These are phyloP conservation scores for Chlorella sp. DNA, from an alignment of 139 green algal species.

Conservation along the genomic window DNA sequence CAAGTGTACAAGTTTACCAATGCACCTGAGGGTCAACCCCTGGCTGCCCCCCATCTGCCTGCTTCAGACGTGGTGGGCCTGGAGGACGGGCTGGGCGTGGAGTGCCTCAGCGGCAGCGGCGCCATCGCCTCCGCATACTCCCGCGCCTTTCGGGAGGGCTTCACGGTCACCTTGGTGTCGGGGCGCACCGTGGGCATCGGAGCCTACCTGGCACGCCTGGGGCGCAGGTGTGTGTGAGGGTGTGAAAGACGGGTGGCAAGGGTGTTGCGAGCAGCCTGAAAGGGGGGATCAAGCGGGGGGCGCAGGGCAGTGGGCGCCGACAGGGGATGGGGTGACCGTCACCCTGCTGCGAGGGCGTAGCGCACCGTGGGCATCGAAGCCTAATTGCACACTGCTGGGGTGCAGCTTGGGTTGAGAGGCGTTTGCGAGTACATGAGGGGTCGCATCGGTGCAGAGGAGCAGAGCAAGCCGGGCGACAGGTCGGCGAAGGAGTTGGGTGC, in stretches of 20 bases:
- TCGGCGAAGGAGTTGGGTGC: too few species aligned
- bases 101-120: slow-evolving; percentile 96
- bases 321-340: too few species aligned
- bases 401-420: too few species aligned
- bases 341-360: too few species aligned
- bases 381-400: too few species aligned
- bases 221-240: slow-evolving; percentile 57
- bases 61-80: slow-evolving; percentile 89
- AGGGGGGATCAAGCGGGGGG: not conserved
- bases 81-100: slow-evolving; percentile 97
- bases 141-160: slow-evolving; percentile 86
- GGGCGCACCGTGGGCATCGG: slow-evolving; percentile 97
- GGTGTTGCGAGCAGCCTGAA: not conserved
- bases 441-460: too few species aligned
- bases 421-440: too few species aligned
- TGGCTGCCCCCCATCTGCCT: too few species aligned
- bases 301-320: too few species aligned
- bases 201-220: slow-evolving; percentile 96
- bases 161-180: slow-evolving; percentile 93
- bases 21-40: not conserved
- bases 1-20: too few species aligned
- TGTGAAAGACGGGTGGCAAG: not conserved
- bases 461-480: too few species aligned
- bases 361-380: too few species aligned
- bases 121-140: slow-evolving; percentile 87